Percentiles rank a stretch among this genome's conserved stretches.
These are phyloP conservation scores for Penicillium olsonii DNA, from an alignment of 2,329 filamentous ascomycete species.

Conservation along the genomic window DNA sequence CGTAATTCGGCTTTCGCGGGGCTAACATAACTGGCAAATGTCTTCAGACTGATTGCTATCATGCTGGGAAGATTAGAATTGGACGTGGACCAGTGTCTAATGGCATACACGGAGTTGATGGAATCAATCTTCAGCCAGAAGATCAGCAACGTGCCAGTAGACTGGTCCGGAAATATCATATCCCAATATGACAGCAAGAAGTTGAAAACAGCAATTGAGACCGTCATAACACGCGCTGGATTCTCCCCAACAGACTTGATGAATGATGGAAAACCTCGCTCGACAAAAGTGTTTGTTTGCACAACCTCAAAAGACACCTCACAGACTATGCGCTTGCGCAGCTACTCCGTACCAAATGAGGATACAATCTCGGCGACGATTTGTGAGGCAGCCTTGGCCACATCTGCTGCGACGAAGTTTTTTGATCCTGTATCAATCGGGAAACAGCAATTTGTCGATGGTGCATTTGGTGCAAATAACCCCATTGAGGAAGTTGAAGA, in stretches of 20 bases:
- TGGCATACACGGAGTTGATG: conserved; percentile 30
- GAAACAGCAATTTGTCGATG: conserved; percentile 32
- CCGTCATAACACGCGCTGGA: conserved; percentile 12
- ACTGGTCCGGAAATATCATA: conserved; percentile 12
- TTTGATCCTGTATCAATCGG: conserved; percentile 23
- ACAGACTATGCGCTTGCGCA: conserved; percentile 13
- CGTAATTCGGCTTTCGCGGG: too few species aligned
- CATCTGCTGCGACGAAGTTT: conserved; percentile 49
- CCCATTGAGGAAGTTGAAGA: conserved; percentile 33
- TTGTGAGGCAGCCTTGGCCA: conserved; percentile 55
- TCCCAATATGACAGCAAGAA: conserved; percentile 15
- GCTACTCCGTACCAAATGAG: conserved; percentile 10
- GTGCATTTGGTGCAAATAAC: conserved; percentile 38
- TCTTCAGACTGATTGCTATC: conserved; percentile 37
- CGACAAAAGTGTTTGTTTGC: conserved; percentile 16
- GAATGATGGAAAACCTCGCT: conserved; percentile 8
- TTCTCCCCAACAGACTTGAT: conserved; percentile 4
- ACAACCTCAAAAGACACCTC: conserved; percentile 18
- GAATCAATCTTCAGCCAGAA: conserved; percentile 29
- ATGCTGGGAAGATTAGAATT: conserved; percentile 42
- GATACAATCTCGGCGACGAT: conserved; percentile 32
- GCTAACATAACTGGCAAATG: too few species aligned
- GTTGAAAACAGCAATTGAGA: conserved; percentile 11
- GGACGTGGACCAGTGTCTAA: conserved; percentile 35
- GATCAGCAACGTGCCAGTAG: conserved; percentile 4